Percentiles rank a stretch among this genome's conserved stretches.
Conservation (phyloP, 305 asterid genomes). For the Lippia alba region DNA sequence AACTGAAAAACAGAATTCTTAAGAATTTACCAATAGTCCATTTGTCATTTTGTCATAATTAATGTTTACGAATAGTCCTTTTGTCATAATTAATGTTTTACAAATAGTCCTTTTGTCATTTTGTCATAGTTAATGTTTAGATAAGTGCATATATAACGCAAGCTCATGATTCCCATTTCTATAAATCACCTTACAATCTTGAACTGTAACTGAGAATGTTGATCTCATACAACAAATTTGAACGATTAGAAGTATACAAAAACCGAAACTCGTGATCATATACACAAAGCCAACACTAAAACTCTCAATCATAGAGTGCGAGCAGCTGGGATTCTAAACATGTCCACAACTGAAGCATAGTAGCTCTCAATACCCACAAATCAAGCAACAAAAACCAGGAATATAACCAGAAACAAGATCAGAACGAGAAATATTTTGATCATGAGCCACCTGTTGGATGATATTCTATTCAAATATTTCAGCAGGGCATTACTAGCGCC, state of each 20-base stretch:
- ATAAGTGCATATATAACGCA: no score
- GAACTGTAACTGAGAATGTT: not conserved
- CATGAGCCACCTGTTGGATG: conserved; percentile 85
- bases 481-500: conserved; percentile 73
- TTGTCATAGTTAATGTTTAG: no score
- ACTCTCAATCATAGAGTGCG: not conserved
- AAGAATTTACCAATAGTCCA: no score
- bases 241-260: conserved; percentile 12
- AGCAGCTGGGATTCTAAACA: conserved; percentile 4
- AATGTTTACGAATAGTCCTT: no score
- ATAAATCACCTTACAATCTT: not conserved
- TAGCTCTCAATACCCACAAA: conserved; percentile 13
- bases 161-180: no score
- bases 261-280: conserved; percentile 12
- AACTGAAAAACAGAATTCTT: no score
- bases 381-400: conserved; percentile 70
- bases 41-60: no score
- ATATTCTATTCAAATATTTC: conserved; percentile 65
- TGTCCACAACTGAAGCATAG: conserved; percentile 8
- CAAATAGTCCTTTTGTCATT: no score
- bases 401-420: conserved; percentile 61
- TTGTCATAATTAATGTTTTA: no score
- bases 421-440: conserved; percentile 68
- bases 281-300: conserved; percentile 33
- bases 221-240: not conserved